Base-by-base conservation (phyloP, 1,139 yeast species). In the Hemisphaericaspora lyxosophila region DNA sequence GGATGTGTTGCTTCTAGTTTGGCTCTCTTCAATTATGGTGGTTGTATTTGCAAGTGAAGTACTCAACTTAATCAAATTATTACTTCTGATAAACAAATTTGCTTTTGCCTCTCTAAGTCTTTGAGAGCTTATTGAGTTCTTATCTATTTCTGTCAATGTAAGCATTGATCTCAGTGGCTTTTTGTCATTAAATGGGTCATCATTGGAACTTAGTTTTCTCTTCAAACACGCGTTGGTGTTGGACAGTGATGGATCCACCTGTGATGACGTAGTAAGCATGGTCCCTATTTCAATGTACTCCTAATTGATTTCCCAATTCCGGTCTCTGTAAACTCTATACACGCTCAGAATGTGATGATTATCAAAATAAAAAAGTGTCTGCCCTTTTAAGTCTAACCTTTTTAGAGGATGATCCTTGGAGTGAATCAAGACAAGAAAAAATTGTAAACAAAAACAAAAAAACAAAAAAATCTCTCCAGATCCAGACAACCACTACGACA, bases 161-260 rank as follows among this genome's bases (percentile, higher is more conserved):
- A 4, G 17, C 12, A 31, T 13, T 5, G 17, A 12, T 11, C 28
- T 26, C 7, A 27, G 19, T 7, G 25, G 32, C 13, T 28, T 34
- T 22, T 27, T 34, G 27, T 34, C 36, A 5, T 30, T 34, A 26
- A 34, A 34, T 11, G 36, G 36, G 14, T 34, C 33, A 18, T 34
- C 36, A 13, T 26, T 33, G 18, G 28, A 27, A 16, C 26, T 12
- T 12, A 27, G 23, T 19, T 26, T 27, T 33, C 35, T 26, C 19
- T 33, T 33, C 14, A 14, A 23, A 19, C 23, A 28, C 31, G 31
- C 31, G 31, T 28, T 17, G 16, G 9, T 26, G 18, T 14, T n/a
- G 5, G 30, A 28, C 31, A 28, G 31, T 11, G 23, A 19, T 7
- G 23, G 5, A 7, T 11, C 9, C 6, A 28, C 15, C 18, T 28